Base-by-base conservation (phyloP, 441 rosid species). In the Adansonia gregorii region DNA sequence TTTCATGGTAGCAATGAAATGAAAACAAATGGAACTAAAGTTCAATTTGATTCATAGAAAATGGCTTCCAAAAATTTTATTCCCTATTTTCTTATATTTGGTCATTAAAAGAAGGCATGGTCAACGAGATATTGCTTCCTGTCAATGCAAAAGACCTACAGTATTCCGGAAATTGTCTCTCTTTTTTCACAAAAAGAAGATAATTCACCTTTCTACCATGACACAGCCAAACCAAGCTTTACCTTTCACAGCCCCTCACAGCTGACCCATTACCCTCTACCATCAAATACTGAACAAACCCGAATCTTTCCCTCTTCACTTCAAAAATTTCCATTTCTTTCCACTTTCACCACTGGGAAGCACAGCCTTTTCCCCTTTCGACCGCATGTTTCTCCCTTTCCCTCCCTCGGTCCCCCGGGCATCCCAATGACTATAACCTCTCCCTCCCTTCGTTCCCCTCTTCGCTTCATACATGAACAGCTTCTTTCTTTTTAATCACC, bases 1-100 rank as follows among this genome's bases (percentile, higher is more conserved):
- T 71, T 71, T 71, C 12, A 52, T 27, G 46, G 61, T 24, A 52
- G 48, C 74, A 71, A 4, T 14, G 22, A 70, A 51, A 70, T 51
- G 74, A 70, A 48, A 51, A 27, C 3, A 27, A 51, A 51, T 27
- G 60, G 46, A 51, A 24, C 59, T 70, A 27, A 51, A 41, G 43
- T 22, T 51, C 24, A 8, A 0, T 15, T 68, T 27, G 41, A 11
- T 51, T 69, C n/a, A 3, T 3, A 45, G 6, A 51, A 51, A 70
- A 51, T 70, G 74, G 45, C 74, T 51, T 51, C 60, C 22, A 27
- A 3, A 70, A 51, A 51, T 14, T 69, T 20, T 14, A 35, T 69
- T 68, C 22, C 4, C 1, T 51, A 69, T 69, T 51, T 9, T 49
- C 41, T 46, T 22, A 12, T 12, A 1, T 48, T 68, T 46, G 35